phyloP scores from a whole-genome alignment of 2,329 filamentous ascomycete species.

The Sarocladiaceae sp. region DNA sequence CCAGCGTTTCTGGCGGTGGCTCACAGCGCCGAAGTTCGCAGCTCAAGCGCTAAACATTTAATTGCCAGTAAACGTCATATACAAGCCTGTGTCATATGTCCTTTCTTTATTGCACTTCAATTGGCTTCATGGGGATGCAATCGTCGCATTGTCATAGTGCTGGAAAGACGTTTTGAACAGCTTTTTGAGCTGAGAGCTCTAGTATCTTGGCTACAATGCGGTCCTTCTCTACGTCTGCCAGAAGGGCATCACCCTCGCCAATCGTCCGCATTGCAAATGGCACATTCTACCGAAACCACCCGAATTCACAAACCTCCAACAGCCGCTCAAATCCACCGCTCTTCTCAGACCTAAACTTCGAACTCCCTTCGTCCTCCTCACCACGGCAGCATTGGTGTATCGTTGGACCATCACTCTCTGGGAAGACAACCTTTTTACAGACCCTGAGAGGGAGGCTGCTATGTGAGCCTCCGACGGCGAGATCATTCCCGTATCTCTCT shows the following conservation, averaged over 20 bases:
- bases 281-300: conserved; percentile 79
- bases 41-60: too few species aligned
- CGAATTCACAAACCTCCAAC: conserved; percentile 36
- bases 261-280: conserved; percentile 71
- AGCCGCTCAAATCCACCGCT: conserved; percentile 59
- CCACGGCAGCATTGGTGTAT: conserved; percentile 71
- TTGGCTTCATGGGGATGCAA: too few species aligned
- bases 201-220: neutral
- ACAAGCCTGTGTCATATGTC: conserved; percentile 5
- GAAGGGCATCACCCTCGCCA: conserved; percentile 37
- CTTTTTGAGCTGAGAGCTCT: neutral
- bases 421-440: conserved; percentile 79
- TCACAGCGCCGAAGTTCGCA: neutral
- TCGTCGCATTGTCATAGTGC: too few species aligned
- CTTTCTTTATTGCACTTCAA: too few species aligned
- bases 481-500: conserved; percentile 75
- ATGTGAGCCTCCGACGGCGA: conserved; percentile 68
- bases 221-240: conserved; percentile 3
- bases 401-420: conserved; percentile 71
- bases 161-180: too few species aligned
- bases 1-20: neutral
- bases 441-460: conserved; percentile 72
- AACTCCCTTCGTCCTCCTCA: conserved; percentile 52
- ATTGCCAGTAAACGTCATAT: too few species aligned
- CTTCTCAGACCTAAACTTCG: conserved; percentile 68